Percentiles rank a stretch among this genome's conserved stretches.
phyloP scores from a whole-genome alignment of 169 alveolate genomes.

The Cryptosporidium bovis region DNA sequence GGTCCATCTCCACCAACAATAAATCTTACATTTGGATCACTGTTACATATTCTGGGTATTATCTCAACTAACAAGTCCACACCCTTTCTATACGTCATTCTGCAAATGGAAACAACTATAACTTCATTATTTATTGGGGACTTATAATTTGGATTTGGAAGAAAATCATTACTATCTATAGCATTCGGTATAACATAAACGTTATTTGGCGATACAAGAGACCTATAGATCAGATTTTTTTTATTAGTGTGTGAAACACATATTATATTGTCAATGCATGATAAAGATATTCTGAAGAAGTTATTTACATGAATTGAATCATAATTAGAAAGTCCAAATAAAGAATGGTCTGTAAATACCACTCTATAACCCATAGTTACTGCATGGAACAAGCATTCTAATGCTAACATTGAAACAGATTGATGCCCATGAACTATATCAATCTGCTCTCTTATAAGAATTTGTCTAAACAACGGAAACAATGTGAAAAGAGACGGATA shows the following conservation, averaged over 20 bases:
- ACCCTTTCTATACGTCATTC: conserved; percentile 98
- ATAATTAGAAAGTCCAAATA: conserved; percentile 95
- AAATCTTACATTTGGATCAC: conserved; percentile 90
- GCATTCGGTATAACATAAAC: conserved; percentile 92
- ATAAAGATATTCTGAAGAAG: conserved; percentile 81
- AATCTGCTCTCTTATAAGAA: conserved; percentile 94
- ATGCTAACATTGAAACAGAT: conserved; percentile 86
- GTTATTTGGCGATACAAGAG: conserved; percentile 91
- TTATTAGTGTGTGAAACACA: conserved; percentile 94
- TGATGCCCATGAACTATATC: conserved; percentile 95
- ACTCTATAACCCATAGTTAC: conserved; percentile 87
- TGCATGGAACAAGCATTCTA: conserved; percentile 84
- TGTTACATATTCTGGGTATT: conserved; percentile 95
- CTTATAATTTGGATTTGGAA: conserved; percentile 84
- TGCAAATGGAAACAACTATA: conserved; percentile 93
- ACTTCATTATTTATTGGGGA: conserved; percentile 87
- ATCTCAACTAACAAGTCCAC: conserved; percentile 94
- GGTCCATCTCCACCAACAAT: conserved; percentile 99
- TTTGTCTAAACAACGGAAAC: conserved; percentile 88
- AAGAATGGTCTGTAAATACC: conserved; percentile 99
- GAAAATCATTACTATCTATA: conserved; percentile 86
- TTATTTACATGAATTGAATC: conserved; percentile 95
- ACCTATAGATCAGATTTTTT: conserved; percentile 96
- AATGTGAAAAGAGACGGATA: conserved; percentile 80
- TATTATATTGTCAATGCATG: conserved; percentile 89